These are phyloP conservation scores for Phytopythium sindhum DNA, from an alignment of 352 stramenopile species.

Conservation along the genomic window DNA sequence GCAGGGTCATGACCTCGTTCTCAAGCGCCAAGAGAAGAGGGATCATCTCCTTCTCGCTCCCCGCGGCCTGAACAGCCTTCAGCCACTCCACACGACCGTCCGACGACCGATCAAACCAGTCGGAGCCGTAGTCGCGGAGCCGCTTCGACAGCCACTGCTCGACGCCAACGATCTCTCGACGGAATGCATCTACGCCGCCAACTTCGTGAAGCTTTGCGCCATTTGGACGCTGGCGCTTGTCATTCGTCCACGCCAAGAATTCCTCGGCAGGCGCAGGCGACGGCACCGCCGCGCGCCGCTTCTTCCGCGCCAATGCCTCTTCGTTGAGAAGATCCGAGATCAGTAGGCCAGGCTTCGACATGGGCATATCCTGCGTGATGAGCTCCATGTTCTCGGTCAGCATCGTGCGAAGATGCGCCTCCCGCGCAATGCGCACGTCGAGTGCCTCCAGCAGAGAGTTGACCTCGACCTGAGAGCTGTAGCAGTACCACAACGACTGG, in stretches of 20 bases:
- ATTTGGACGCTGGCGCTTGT: conserved; percentile 25
- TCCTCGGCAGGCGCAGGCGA: conserved; percentile 14
- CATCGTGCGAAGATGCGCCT: conserved; percentile 41
- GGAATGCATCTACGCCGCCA: conserved; percentile 49
- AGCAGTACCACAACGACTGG: conserved; percentile 58
- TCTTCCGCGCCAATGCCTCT: conserved; percentile 33
- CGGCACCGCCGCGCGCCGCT: conserved; percentile 23
- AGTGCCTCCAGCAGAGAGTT: conserved; percentile 55
- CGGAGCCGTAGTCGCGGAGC: conserved; percentile 57
- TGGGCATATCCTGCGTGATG: conserved; percentile 59
- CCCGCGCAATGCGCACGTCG: conserved; percentile 41
- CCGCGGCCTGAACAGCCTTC: conserved; percentile 32
- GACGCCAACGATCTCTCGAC: conserved; percentile 49
- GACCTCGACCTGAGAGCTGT: conserved; percentile 60
- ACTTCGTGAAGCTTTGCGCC: neutral
- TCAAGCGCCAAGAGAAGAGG: conserved; percentile 53
- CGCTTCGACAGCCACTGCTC: conserved; percentile 62
- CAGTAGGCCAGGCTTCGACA: conserved; percentile 66
- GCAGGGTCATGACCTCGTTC: conserved; percentile 55
- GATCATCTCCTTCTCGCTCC: conserved; percentile 35
- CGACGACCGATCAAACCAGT: conserved; percentile 48
- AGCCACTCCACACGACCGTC: conserved; percentile 44
- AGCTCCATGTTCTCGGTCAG: conserved; percentile 64
- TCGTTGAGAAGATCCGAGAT: conserved; percentile 76
- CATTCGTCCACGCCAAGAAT: conserved; percentile 65